These are phyloP conservation scores for Punica granatum DNA, from an alignment of 345 rosid species.

Conservation along the genomic window DNA sequence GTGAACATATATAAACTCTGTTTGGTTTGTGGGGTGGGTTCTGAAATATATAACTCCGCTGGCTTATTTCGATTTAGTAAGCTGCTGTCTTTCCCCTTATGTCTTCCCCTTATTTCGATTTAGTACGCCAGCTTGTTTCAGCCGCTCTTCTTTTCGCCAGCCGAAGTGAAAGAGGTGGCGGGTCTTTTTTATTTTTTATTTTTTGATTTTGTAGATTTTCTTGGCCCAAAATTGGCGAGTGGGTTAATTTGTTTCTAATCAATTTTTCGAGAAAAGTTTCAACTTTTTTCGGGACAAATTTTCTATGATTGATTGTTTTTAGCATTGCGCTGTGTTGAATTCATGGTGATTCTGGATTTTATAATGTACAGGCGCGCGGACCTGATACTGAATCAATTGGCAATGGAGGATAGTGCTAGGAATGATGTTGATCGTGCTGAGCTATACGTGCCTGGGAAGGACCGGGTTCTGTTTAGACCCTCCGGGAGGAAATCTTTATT, in stretches of 20 bases:
- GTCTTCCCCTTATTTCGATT: background rate
- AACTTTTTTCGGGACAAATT: background rate
- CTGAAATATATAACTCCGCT: too few relatives aligned
- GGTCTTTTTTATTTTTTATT: background rate
- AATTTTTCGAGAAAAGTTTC: background rate
- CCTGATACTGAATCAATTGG: background rate
- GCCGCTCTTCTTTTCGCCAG: background rate
- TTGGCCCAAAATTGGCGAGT: background rate
- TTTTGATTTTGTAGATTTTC: background rate
- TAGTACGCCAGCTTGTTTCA: background rate
- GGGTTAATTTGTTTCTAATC: background rate
- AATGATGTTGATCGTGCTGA: background rate
- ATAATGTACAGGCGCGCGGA: background rate
- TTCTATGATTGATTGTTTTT: background rate
- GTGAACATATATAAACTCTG: too few relatives aligned
- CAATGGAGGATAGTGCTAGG: background rate
- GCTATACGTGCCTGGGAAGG: conserved; percentile 31
- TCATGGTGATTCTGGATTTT: background rate
- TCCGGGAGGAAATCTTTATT: conserved; percentile 39
- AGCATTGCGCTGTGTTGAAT: background rate
- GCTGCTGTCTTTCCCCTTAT: too few relatives aligned
- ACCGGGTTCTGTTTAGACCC: conserved; percentile 43
- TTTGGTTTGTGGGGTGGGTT: too few relatives aligned
- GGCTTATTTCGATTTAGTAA: background rate
- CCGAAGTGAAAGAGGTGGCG: background rate